Evolutionary conservation across 2,329 filamentous ascomycete species (phyloP), one percentile per base, ranked within the genome.

Genomic region (Beauveria medogensis): DNA sequence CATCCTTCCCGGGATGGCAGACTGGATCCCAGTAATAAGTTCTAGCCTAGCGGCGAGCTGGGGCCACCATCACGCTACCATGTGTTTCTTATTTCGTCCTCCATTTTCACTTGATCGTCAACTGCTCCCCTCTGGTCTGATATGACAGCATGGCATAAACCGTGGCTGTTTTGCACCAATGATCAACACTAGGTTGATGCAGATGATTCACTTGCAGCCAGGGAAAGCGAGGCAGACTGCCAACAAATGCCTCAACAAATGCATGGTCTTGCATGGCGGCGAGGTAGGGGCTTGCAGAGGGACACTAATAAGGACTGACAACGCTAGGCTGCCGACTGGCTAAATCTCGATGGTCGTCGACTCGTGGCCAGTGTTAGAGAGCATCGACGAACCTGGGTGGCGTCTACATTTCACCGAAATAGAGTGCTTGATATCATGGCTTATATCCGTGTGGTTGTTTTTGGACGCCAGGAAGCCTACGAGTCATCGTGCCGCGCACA

Each of bases 211-310:
- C 46, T 48, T n/a, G 30, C 46, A 50, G 44, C 30, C 8, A 47
- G 20, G 30, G 18, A 40, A 20, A 48, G 30, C 14, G 14, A 41
- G 46, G 18, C 34, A 40, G 22, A 28, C 10, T 57, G 46, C 44
- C 37, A 52, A 43, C 24, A 59, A 59, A 59, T 59, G 47, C 56
- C 56, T 59, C 56, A 52, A 48, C n/a, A 30, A 26, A 44, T 22
- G 22, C 48, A 26, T 30, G 14, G 24, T 16, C n/a, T 20, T 44
- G 47, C 34, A 59, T 16, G 12, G 46, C 41, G 44, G 10, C 44
- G 26, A 34, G 14, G 20, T 34, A 34, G 55, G 56, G 37, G 22
- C 46, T 30, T 20, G 47, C n/a, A 30, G 46, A 24, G 6, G 22
- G 22, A 37, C 47, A 52, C 56, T 52, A 54, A 37, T 16, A 43